Percentiles rank a stretch among this genome's conserved stretches.
These are phyloP conservation scores for Claviceps sp. DNA, from an alignment of 2,329 filamentous ascomycete genomes.

Conservation along the genomic window DNA sequence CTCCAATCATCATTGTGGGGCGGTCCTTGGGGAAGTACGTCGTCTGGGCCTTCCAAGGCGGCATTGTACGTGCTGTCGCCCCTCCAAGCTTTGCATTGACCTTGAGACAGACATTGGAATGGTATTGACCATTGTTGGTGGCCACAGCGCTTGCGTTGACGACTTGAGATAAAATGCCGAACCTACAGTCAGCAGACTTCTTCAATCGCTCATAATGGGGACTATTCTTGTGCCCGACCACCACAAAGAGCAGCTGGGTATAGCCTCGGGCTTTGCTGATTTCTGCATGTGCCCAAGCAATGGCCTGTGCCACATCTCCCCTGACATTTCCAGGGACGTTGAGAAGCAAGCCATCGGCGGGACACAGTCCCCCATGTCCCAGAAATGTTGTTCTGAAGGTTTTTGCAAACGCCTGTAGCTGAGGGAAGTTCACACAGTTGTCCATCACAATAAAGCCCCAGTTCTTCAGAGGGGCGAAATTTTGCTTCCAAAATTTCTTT, in stretches of 20 bases:
- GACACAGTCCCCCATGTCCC: conserved; percentile 35
- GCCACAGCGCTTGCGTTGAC: conserved; percentile 57
- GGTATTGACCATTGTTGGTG: conserved; percentile 66
- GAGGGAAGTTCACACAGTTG: conserved; percentile 31
- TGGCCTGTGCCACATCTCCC: conserved; percentile 35
- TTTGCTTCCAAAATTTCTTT: conserved; percentile 57
- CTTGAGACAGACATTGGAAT: conserved; percentile 92
- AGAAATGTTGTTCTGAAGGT: conserved; percentile 32
- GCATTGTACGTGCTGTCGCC: conserved; percentile 41
- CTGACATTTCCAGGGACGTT: conserved; percentile 17
- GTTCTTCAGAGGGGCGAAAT: conserved; percentile 45
- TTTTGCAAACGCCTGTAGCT: conserved; percentile 19
- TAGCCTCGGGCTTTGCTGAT: conserved; percentile 40
- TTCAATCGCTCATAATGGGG: conserved; percentile 75
- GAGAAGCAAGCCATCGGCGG: conserved; percentile 20
- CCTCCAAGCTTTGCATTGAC: conserved; percentile 93
- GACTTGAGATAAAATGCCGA: conserved; percentile 72
- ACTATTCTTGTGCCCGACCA: conserved; percentile 58
- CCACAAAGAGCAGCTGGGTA: conserved; percentile 68
- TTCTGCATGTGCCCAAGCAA: conserved; percentile 28
- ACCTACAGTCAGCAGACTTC: conserved; percentile 75
- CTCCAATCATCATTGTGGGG: conserved; percentile 71
- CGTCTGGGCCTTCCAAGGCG: conserved; percentile 18
- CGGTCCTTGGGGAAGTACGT: conserved; percentile 29
- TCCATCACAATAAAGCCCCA: conserved; percentile 67